Percentiles rank a stretch among this genome's conserved stretches.
These are phyloP conservation scores for Ceratobasidium sp. DNA, from an alignment of 1,284 basidiomycete genomes.

Conservation along the genomic window DNA sequence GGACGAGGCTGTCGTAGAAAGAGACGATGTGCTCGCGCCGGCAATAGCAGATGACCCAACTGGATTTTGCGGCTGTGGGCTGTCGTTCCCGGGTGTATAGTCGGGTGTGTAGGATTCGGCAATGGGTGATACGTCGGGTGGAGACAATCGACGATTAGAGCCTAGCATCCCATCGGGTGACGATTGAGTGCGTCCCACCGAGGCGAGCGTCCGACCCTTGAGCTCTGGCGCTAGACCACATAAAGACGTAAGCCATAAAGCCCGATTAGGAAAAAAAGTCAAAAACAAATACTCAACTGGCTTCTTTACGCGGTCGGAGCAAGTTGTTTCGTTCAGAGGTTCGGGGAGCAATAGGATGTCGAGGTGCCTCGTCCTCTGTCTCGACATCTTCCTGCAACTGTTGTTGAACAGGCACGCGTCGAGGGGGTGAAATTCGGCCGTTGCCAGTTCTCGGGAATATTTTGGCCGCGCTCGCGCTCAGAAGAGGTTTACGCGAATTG, in stretches of 20 bases:
- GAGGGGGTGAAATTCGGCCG: slow-evolving; percentile 11
- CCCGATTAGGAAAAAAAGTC: not conserved
- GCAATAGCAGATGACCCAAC: slow-evolving; percentile 5
- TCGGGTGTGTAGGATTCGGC: not conserved
- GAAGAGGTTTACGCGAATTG: slow-evolving; percentile 11
- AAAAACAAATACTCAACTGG: slow-evolving; percentile 9
- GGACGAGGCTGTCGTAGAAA: slow-evolving; percentile 14
- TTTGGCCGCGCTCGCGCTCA: slow-evolving; percentile 30
- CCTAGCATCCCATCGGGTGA: slow-evolving; percentile 5
- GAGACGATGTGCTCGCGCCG: slow-evolving; percentile 22
- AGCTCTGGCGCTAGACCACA: slow-evolving; percentile 11
- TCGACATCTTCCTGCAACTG: slow-evolving; percentile 9
- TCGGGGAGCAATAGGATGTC: slow-evolving; percentile 13
- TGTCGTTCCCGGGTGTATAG: not conserved
- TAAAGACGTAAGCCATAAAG: not conserved
- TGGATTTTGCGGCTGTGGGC: slow-evolving; percentile 1
- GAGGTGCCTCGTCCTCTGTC: slow-evolving; percentile 22
- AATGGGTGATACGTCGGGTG: not conserved
- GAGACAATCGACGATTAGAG: not conserved
- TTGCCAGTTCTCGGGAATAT: slow-evolving; percentile 7
- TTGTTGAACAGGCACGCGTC: slow-evolving; percentile 23
- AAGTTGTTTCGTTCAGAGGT: slow-evolving; percentile 24
- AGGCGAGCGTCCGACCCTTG: slow-evolving; percentile 3
- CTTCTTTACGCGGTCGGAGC: slow-evolving; percentile 6
- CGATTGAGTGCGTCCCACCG: slow-evolving; percentile 4